Evolutionary conservation across 768 basidiomycete genomes (phyloP).

Genomic region (Polyporus arcularius): DNA sequence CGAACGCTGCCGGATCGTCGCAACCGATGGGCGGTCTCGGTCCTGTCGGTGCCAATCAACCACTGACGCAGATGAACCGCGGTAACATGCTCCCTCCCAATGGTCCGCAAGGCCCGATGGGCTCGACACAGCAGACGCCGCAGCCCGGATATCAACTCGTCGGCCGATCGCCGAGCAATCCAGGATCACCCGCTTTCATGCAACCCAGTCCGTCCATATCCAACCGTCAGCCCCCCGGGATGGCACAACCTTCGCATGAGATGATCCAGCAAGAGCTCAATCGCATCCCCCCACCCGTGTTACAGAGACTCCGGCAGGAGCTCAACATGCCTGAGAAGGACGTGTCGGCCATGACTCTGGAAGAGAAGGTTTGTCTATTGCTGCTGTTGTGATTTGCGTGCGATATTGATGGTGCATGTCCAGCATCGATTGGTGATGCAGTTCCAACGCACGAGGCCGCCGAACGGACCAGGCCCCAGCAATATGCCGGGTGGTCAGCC

Average conservation of each 20-base stretch:
- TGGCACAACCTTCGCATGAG: constrained; percentile 18
- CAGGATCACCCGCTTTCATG: constrained; percentile 51
- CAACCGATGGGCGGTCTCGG: constrained; percentile 44
- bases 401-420: background rate
- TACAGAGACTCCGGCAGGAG: constrained; percentile 44
- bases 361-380: constrained; percentile 57
- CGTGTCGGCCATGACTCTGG: constrained; percentile 37
- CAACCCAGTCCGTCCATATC: constrained; percentile 62
- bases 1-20: constrained; percentile 34
- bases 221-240: constrained; percentile 44
- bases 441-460: constrained; percentile 14
- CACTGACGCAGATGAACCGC: constrained; percentile 43
- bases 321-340: constrained; percentile 51
- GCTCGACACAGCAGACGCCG: constrained; percentile 41
- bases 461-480: constrained; percentile 10
- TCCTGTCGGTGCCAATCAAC: constrained; percentile 55
- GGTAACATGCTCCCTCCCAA: constrained; percentile 52
- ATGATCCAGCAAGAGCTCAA: constrained; percentile 44
- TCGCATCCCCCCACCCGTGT: constrained; percentile 35
- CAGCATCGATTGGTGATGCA: constrained; percentile 19
- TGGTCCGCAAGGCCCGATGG: constrained; percentile 38
- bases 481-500: constrained; percentile 26
- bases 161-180: constrained; percentile 61
- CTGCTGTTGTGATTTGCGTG: background rate
- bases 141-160: constrained; percentile 42